Conservation (phyloP, 2,329 filamentous ascomycete species). For the Pyricularia grisea region DNA sequence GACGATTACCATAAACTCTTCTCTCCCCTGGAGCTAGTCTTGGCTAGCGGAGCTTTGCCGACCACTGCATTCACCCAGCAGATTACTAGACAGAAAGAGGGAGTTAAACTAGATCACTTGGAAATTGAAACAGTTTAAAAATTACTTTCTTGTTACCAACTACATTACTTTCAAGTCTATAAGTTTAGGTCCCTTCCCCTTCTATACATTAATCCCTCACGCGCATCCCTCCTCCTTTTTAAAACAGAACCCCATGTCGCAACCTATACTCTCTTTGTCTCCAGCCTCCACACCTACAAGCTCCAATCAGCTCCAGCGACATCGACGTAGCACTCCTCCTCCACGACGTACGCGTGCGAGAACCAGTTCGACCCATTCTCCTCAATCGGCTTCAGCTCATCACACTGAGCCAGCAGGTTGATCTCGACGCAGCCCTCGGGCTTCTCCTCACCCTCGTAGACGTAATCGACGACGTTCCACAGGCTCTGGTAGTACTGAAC, state of each 20-base stretch:
- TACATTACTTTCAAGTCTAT: too few species aligned
- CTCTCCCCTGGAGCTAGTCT: too few species aligned
- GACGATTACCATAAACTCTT: too few species aligned
- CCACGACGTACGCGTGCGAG: conserved; percentile 28
- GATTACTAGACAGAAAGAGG: too few species aligned
- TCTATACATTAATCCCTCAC: neutral
- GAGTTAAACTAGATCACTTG: too few species aligned
- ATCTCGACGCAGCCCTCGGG: conserved; percentile 32
- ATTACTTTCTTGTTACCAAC: too few species aligned
- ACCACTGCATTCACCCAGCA: too few species aligned
- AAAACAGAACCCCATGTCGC: neutral
- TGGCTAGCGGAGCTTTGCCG: too few species aligned
- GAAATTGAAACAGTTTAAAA: too few species aligned
- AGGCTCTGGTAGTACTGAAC: conserved; percentile 30
- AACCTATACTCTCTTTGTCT: neutral
- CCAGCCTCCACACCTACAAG: neutral
- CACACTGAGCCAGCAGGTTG: conserved; percentile 33
- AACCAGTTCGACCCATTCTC: conserved; percentile 21
- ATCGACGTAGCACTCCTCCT: conserved; percentile 29
- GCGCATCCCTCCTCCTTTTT: neutral
- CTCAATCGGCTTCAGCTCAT: conserved; percentile 18
- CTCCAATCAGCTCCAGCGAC: conserved; percentile 14
- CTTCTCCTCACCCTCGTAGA: conserved; percentile 18
- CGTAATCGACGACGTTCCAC: conserved; percentile 29
- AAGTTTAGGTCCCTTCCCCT: neutral